phyloP scores from a whole-genome alignment of 192 early-diverging fungal genomes.

The Coemansia sp. region DNA sequence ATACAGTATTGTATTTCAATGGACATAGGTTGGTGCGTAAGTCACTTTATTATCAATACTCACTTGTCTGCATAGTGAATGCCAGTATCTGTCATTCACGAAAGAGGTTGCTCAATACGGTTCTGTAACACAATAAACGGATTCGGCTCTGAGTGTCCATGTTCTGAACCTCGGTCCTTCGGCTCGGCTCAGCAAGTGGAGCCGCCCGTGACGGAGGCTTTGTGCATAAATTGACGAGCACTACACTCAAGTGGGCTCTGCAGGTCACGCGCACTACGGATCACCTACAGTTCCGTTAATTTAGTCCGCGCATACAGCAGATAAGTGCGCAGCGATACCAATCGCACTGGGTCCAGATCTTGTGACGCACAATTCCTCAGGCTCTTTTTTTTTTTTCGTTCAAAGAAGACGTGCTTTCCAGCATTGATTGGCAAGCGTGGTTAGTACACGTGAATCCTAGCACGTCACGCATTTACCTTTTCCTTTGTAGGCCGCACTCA shows the following conservation, averaged over 20 bases:
- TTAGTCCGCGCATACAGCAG: not conserved
- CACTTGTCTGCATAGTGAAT: not conserved
- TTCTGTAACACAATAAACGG: not conserved
- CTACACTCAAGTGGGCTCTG: not conserved
- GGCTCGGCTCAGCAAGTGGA: not conserved
- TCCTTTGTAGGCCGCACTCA: slow-evolving; percentile 7
- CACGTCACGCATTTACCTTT: not conserved
- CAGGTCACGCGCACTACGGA: slow-evolving; percentile 8
- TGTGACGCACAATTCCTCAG: not conserved
- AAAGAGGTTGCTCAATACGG: not conserved
- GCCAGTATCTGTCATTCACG: slow-evolving; percentile 3
- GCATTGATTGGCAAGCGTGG: not conserved
- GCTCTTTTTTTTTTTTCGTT: not conserved
- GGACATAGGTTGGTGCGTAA: not conserved
- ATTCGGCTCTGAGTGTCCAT: not conserved
- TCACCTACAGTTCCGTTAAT: slow-evolving; percentile 15
- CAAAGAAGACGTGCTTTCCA: slow-evolving; percentile 1
- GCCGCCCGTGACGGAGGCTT: not conserved
- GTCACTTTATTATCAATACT: not conserved
- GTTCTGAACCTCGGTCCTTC: not conserved
- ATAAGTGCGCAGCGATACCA: slow-evolving; percentile 4
- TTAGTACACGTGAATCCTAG: not conserved
- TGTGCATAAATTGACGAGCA: not conserved
- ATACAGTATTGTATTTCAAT: slow-evolving; percentile 9
- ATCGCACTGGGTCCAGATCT: not conserved